A percentile compares a stretch with the other conserved stretches of the same genome.
phyloP scores from a whole-genome alignment of 176 grass and related monocot genomes.

The Hordeum marinum region DNA sequence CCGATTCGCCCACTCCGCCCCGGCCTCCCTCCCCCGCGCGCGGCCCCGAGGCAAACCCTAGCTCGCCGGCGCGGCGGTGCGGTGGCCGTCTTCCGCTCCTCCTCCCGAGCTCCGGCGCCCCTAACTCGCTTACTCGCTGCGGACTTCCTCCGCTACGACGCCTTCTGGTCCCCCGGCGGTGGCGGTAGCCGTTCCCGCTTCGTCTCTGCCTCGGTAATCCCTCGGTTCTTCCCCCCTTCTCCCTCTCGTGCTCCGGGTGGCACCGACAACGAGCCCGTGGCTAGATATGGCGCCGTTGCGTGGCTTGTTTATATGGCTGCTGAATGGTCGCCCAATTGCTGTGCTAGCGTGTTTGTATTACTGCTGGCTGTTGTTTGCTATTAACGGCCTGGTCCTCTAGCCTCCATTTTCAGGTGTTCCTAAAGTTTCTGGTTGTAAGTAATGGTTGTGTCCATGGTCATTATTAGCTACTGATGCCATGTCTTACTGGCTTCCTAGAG shows the following conservation, averaged over 20 bases:
- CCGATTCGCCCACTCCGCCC: background rate
- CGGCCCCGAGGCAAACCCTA: background rate
- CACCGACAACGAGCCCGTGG: background rate
- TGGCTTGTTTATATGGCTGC: background rate
- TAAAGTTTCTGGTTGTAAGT: background rate
- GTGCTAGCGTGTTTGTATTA: background rate
- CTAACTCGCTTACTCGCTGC: background rate
- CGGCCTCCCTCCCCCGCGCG: too few relatives aligned
- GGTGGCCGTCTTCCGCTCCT: background rate
- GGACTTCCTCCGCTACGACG: background rate
- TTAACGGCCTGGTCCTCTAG: background rate
- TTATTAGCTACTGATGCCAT: background rate
- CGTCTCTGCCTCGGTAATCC: background rate
- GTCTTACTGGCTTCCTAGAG: background rate
- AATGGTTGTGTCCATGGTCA: background rate
- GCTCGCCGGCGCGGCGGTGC: background rate
- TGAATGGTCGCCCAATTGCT: background rate
- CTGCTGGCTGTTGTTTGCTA: background rate
- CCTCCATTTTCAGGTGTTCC: background rate
- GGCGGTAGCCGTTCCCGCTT: background rate
- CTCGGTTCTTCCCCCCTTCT: background rate
- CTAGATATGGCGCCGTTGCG: background rate
- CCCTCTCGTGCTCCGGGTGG: background rate
- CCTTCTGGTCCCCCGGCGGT: too few relatives aligned
- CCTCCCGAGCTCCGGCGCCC: too few relatives aligned